Percentiles rank a stretch among this genome's conserved stretches.
Conservation (phyloP, 2,329 filamentous ascomycete species). For the Aspergillus sp. region DNA sequence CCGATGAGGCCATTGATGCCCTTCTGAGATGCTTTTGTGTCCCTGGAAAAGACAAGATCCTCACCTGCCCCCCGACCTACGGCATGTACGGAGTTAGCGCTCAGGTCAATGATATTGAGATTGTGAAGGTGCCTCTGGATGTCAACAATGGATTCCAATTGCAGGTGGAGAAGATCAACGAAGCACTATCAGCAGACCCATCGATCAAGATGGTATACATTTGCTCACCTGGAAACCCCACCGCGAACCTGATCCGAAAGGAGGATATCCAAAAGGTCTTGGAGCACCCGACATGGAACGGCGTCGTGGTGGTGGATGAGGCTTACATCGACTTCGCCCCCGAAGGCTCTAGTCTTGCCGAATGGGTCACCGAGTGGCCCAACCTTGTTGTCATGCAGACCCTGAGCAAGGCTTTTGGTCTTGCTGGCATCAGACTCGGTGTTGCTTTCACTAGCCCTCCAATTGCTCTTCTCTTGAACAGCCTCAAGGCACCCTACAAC, state of each 20-base stretch:
- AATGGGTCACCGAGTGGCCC: conserved; percentile 88
- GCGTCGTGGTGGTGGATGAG: conserved; percentile 87
- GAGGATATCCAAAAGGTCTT: conserved; percentile 68
- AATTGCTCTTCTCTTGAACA: conserved; percentile 79
- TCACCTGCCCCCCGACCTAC: conserved; percentile 94
- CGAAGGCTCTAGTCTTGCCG: conserved; percentile 73
- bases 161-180: conserved; percentile 64
- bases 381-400: conserved; percentile 98
- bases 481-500: conserved; percentile 93
- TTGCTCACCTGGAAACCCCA: conserved; percentile 94
- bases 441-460: conserved; percentile 72
- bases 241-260: conserved; percentile 72
- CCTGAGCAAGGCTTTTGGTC: conserved; percentile 92
- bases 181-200: conserved; percentile 57
- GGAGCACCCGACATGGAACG: conserved; percentile 89
- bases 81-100: conserved; percentile 97
- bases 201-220: conserved; percentile 86
- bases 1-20: conserved; percentile 94
- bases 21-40: conserved; percentile 89
- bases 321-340: conserved; percentile 94
- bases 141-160: conserved; percentile 68
- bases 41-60: conserved; percentile 80
- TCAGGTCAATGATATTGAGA: conserved; percentile 83
- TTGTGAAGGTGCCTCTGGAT: conserved; percentile 81
- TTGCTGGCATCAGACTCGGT: conserved; percentile 88